Evolutionary conservation across 2,329 filamentous ascomycete genomes (phyloP).

Genomic region (Penicillium sp.): DNA sequence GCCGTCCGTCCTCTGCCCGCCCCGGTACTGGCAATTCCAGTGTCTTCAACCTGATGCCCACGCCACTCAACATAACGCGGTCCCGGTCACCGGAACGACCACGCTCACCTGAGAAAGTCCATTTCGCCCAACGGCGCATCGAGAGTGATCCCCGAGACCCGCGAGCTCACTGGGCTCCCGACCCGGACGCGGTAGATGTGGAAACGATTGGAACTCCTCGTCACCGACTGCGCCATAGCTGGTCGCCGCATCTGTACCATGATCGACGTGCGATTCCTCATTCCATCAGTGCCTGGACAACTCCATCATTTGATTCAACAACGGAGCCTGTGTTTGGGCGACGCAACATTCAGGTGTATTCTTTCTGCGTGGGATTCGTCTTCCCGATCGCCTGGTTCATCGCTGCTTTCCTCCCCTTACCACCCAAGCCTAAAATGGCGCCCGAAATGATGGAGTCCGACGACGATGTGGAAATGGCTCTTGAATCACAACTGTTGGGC

Average conservation of each 20-base stretch:
- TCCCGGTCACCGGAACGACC: constrained; percentile 10
- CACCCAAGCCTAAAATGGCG: constrained; percentile 48
- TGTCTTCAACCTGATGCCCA: constrained; percentile 28
- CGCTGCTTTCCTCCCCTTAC: constrained; percentile 67
- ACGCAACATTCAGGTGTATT: constrained; percentile 66
- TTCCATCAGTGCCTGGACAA: constrained; percentile 60
- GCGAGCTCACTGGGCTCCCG: constrained; percentile 40
- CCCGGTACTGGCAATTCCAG: constrained; percentile 30
- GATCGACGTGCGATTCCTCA: constrained; percentile 56
- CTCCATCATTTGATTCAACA: constrained; percentile 63
- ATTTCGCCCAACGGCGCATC: constrained; percentile 19
- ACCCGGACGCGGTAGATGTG: constrained; percentile 22
- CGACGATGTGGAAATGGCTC: constrained; percentile 39
- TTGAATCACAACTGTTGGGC: constrained; percentile 41
- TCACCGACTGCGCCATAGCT: constrained; percentile 54
- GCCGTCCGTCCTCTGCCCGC: constrained; percentile 27
- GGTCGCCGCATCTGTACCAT: constrained; percentile 65
- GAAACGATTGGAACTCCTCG: constrained; percentile 29
- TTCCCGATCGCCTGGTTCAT: constrained; percentile 73
- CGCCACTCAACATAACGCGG: constrained; percentile 26
- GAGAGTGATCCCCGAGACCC: constrained; percentile 37
- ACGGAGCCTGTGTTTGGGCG: constrained; percentile 57
- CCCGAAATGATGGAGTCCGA: constrained; percentile 48
- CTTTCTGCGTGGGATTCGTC: constrained; percentile 72
- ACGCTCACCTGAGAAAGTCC: constrained; percentile 6